Conservation (phyloP, 2,329 filamentous ascomycete genomes). For the Apiospora arundinis region DNA sequence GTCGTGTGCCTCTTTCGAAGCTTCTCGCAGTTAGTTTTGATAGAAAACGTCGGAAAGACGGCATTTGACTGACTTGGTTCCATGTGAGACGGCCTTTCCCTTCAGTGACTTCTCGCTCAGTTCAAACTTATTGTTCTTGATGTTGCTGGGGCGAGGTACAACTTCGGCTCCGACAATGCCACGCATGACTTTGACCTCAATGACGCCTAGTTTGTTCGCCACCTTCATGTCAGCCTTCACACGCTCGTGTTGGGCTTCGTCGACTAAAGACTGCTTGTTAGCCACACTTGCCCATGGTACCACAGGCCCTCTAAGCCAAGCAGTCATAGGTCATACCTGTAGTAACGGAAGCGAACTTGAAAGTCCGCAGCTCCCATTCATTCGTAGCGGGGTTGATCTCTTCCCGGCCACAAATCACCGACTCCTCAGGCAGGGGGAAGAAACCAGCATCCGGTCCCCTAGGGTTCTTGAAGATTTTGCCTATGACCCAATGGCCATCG, state of each 20-base stretch:
- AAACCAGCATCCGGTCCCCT: not conserved
- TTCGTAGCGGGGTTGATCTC: constrained; percentile 12
- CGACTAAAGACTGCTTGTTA: constrained; percentile 28
- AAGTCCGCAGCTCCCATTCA: constrained; percentile 27
- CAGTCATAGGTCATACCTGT: constrained; percentile 31
- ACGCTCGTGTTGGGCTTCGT: constrained; percentile 33
- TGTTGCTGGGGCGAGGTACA: not conserved
- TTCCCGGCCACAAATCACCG: constrained; percentile 11
- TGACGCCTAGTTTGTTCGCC: constrained; percentile 35
- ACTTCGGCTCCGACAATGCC: constrained; percentile 1
- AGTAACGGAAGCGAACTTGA: constrained; percentile 37
- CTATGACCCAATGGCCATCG: constrained; percentile 32
- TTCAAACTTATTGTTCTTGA: constrained; percentile 26
- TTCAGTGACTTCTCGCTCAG: constrained; percentile 44
- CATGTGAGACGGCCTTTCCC: constrained; percentile 42
- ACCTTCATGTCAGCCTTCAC: constrained; percentile 34
- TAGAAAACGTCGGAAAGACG: not conserved
- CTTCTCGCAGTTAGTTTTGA: constrained; percentile 25
- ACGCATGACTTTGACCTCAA: constrained; percentile 34
- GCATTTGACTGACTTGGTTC: constrained; percentile 35
- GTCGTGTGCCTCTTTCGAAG: constrained; percentile 23
- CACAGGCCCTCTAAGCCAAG: not conserved
- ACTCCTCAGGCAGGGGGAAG: not conserved
- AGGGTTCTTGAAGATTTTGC: not conserved
- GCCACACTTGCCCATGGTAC: not conserved